phyloP scores from a whole-genome alignment of 2,329 filamentous ascomycete genomes.

The Fusarium sp. region DNA sequence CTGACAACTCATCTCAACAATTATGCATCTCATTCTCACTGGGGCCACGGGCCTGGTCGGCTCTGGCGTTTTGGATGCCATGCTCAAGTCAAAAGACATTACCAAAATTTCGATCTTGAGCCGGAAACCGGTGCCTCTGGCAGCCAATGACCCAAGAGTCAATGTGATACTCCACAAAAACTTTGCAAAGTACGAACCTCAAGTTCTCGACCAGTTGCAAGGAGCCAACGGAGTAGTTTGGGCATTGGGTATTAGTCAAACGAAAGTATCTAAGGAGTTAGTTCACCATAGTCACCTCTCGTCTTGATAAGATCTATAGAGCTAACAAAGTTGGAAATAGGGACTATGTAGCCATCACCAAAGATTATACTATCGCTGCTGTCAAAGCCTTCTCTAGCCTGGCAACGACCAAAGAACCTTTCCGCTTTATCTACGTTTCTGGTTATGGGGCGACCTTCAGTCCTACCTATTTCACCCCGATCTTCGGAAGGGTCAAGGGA shows the following conservation, averaged over 20 bases:
- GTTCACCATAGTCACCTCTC: background rate
- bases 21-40: slow-evolving; percentile 50
- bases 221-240: slow-evolving; percentile 35
- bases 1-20: background rate
- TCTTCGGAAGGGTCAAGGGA: slow-evolving; percentile 34
- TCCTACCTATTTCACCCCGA: slow-evolving; percentile 24
- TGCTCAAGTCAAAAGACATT: slow-evolving; percentile 37
- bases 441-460: slow-evolving; percentile 12
- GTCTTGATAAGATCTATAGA: background rate
- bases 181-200: slow-evolving; percentile 19
- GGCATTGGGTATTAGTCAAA: slow-evolving; percentile 39
- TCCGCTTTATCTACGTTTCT: slow-evolving; percentile 38
- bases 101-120: slow-evolving; percentile 41
- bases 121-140: slow-evolving; percentile 31
- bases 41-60: slow-evolving; percentile 39
- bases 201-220: slow-evolving; percentile 26
- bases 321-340: background rate
- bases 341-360: slow-evolving; percentile 36
- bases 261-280: slow-evolving; percentile 36
- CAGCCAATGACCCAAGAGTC: slow-evolving; percentile 27
- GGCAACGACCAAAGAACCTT: slow-evolving; percentile 21
- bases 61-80: slow-evolving; percentile 34
- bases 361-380: slow-evolving; percentile 29
- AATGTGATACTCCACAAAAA: slow-evolving; percentile 33
- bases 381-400: slow-evolving; percentile 29